Evolutionary conservation across 371 early-diverging fungal genomes (phyloP), one percentile per base, ranked within the genome.

Genomic region (Rhizopus delemar): DNA sequence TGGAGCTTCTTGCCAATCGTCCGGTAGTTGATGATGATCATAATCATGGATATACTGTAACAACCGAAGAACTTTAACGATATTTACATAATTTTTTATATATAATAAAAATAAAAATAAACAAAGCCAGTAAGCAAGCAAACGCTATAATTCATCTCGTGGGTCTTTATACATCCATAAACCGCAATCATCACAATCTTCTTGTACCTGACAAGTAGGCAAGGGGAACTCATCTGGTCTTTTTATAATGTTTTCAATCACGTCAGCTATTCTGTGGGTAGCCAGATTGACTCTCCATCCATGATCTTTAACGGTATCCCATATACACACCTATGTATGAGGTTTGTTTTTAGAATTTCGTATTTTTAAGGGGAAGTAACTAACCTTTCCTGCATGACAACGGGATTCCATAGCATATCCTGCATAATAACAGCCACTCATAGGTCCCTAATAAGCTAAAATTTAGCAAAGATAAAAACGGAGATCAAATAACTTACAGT

Each of bases 321-420:
- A 91, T 2, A 83, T 66, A 62, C 90, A 86, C 31, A 77, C 71
- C 57, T 80, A 55, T 29, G 82, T 11, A 11, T 16, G 12, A 43
- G 33, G 16, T 45, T n/a, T 15, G 46, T n/a, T 8, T 34, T 39
- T 16, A 46, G 5, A 33, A 28, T 7, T 43, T 28, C 39, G n/a
- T 41, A 35, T 12, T 15, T 28, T 48, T 33, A 35, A 15, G n/a
- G 45, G 32, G 41, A 3, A 22, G 13, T 22, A 39, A 28, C 32
- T 61, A 70, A 80, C 78, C 65, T 81, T 75, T 34, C 75, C 72
- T n/a, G 77, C 70, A 49, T 80, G 80, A 59, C 80, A 80, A 7
- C 75, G 64, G 2, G 89, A 81, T 65, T 97, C 96, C 66, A 97
- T 75, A 13, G 96, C 97, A 74, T 93, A 98, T 0, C 94, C 97